phyloP scores from a whole-genome alignment of 2,329 filamentous ascomycete species.

The Tolypocladium pustulatum region DNA sequence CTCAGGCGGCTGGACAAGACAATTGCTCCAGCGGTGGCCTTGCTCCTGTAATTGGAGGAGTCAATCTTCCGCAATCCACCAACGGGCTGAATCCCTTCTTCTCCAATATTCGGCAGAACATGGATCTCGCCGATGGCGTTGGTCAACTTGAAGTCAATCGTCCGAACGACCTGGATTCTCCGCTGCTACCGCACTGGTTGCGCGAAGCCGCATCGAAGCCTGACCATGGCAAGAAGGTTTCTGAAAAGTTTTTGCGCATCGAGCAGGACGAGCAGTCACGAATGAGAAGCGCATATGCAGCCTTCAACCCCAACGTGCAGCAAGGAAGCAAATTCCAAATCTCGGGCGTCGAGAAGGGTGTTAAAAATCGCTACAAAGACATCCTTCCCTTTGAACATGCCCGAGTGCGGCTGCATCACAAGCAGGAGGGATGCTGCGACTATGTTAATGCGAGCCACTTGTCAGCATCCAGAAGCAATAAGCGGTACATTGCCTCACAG shows the following conservation, averaged over 20 bases:
- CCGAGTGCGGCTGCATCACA: constrained; percentile 66
- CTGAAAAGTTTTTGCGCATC: constrained; percentile 73
- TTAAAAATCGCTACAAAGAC: constrained; percentile 95
- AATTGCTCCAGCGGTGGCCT: constrained; percentile 31
- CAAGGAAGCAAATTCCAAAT: constrained; percentile 49
- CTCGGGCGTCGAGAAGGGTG: constrained; percentile 87
- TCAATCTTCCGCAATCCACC: constrained; percentile 62
- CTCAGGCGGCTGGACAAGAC: constrained; percentile 10
- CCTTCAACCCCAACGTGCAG: constrained; percentile 29
- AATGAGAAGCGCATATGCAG: constrained; percentile 70
- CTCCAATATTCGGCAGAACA: constrained; percentile 90
- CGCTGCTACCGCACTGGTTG: constrained; percentile 67
- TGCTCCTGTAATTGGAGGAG: constrained; percentile 75
- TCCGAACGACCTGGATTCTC: constrained; percentile 33
- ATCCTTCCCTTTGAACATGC: constrained; percentile 95
- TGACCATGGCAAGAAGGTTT: constrained; percentile 70
- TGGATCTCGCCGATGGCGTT: constrained; percentile 87
- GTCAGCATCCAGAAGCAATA: constrained; percentile 70
- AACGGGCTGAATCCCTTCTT: constrained; percentile 82
- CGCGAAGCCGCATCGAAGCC: constrained; percentile 51
- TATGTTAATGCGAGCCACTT: constrained; percentile 94
- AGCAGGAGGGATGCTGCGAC: constrained; percentile 62
- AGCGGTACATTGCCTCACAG: constrained; percentile 91
- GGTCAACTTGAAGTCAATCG: constrained; percentile 60
- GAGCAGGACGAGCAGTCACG: constrained; percentile 79